Percentiles rank a stretch among this genome's conserved stretches.
Conservation (phyloP, 2,329 filamentous ascomycete genomes). For the Paraphaeosphaeria sporulosa region DNA sequence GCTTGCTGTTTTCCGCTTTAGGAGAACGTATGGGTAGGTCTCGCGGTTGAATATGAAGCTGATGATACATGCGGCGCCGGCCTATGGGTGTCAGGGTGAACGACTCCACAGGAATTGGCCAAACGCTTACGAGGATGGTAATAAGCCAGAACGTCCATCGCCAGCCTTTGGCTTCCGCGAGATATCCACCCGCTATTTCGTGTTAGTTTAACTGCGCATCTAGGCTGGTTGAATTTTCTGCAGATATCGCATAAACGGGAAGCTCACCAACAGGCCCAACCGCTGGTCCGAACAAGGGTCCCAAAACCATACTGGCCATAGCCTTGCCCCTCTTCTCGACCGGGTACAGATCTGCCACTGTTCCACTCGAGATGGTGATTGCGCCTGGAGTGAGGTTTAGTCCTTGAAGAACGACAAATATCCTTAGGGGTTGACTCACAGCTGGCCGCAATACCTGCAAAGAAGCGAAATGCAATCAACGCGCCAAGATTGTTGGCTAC, state of each 20-base stretch:
- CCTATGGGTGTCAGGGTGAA: conserved; percentile 19
- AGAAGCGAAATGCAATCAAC: conserved; percentile 64
- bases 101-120: background rate
- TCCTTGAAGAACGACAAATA: no score
- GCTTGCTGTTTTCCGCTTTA: conserved; percentile 41
- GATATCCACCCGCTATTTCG: conserved; percentile 18
- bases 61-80: conserved; percentile 3
- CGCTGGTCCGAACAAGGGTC: conserved; percentile 23
- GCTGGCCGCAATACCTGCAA: conserved; percentile 35
- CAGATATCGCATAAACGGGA: no score
- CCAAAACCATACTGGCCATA: conserved; percentile 26
- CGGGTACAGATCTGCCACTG: conserved; percentile 32
- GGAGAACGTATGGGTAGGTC: conserved; percentile 37
- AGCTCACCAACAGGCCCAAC: conserved; percentile 22
- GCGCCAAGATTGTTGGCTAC: conserved; percentile 59
- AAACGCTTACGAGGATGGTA: conserved; percentile 3
- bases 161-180: conserved; percentile 20
- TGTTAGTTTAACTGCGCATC: background rate
- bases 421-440: background rate
- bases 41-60: conserved; percentile 35
- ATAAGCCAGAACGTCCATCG: conserved; percentile 24
- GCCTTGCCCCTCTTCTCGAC: conserved; percentile 25
- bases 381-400: conserved; percentile 8
- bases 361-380: conserved; percentile 32
- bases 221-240: background rate